Conservation (phyloP, 2,329 filamentous ascomycete species). For the Emydomyces testavorans region DNA sequence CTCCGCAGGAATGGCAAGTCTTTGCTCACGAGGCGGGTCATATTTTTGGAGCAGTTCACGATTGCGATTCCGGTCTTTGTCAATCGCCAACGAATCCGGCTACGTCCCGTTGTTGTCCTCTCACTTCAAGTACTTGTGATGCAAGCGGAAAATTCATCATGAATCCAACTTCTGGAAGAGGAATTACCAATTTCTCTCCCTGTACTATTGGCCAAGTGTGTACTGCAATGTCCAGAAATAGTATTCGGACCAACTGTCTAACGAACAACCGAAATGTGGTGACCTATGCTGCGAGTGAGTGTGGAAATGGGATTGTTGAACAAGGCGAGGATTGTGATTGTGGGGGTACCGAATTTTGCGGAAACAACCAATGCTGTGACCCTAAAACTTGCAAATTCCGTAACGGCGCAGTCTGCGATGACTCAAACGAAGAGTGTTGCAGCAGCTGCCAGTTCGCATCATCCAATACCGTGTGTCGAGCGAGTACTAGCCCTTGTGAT, state of each 20-base stretch:
- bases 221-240: slow-evolving; percentile 65
- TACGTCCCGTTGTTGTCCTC: slow-evolving; percentile 67
- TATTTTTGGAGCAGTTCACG: slow-evolving; percentile 89
- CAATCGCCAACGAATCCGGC: slow-evolving; percentile 47
- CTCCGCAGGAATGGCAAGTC: slow-evolving; percentile 79
- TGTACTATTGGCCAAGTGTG: slow-evolving; percentile 93
- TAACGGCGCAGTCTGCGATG: slow-evolving; percentile 59
- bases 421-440: slow-evolving; percentile 41
- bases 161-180: slow-evolving; percentile 73
- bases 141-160: slow-evolving; percentile 77
- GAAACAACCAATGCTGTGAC: slow-evolving; percentile 70
- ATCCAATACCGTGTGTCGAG: slow-evolving; percentile 63
- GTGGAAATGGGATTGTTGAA: slow-evolving; percentile 96
- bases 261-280: slow-evolving; percentile 74
- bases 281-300: slow-evolving; percentile 71
- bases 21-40: slow-evolving; percentile 90
- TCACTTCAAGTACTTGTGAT: slow-evolving; percentile 56
- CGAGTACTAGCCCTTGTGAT: slow-evolving; percentile 70
- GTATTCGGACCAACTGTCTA: slow-evolving; percentile 64
- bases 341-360: slow-evolving; percentile 62
- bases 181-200: slow-evolving; percentile 69
- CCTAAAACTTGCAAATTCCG: slow-evolving; percentile 77
- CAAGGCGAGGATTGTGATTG: slow-evolving; percentile 92
- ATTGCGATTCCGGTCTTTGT: slow-evolving; percentile 65
- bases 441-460: slow-evolving; percentile 35